Base-by-base conservation (phyloP, 148 eudicot genomes). In the Arbutus unedo region DNA sequence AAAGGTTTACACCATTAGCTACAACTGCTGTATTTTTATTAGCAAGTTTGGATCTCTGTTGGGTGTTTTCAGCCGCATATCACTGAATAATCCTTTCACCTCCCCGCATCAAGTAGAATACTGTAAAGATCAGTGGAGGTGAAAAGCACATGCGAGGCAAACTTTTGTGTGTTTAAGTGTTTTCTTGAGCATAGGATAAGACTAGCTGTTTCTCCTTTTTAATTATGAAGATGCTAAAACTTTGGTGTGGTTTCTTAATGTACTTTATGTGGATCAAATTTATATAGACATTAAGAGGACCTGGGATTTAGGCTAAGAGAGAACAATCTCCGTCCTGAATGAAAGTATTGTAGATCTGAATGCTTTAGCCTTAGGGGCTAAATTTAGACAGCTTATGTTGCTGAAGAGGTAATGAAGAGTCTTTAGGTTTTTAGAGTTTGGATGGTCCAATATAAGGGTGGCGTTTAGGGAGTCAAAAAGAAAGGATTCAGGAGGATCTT, bases 71-170 rank as follows among this genome's bases (percentile, higher is more conserved):
- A 43, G 74, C 15, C 3, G 74, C 19, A 38, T 31, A 31, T 64
- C 6, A 31, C 47, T 70, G 74, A 43, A 70, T 23, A 31, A 67
- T 67, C 15, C 72, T 67, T 31, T 67, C 72, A 31, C 72, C 44
- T 67, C 14, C 70, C 70, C 41, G 8, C 11, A 23, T n/a, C 3
- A 64, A 21, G 21, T 64, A 23, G 41, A 21, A 21, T 31, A 31
- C 38, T 31, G 1, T 64, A 64, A 64, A 64, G 13, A 64, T 23
- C 38, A 64, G 5, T 21, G 14, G 70, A 62, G 15, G 1, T 57
- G 62, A 57, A 57, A 21, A 67, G 72, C 15, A 67, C 45, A 67
- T 67, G 73, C 11, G 73, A 60, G 44, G 41, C 71, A 66, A 66
- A 66, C 71, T 66, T 66, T 9, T 25, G 41, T 3, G 38, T 9